Conservation (phyloP, 2,329 filamentous ascomycete genomes). For the Beauveria caledonica region DNA sequence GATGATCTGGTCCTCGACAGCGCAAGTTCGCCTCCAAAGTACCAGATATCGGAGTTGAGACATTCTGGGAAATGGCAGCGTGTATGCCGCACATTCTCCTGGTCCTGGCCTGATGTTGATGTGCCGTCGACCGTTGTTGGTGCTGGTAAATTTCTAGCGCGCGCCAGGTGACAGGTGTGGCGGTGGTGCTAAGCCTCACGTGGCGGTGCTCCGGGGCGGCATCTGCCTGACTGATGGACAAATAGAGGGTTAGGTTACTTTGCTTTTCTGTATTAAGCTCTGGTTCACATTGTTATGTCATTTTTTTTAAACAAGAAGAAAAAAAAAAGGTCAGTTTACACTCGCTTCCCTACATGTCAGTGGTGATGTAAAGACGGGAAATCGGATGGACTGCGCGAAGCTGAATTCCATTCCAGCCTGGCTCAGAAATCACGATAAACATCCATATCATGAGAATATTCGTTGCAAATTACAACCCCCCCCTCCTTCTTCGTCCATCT, state of each 20-base stretch:
- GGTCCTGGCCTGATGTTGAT: not conserved
- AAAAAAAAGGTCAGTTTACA: no score
- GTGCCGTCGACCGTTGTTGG: not conserved
- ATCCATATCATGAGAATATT: no score
- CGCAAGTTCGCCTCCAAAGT: slow-evolving; percentile 38
- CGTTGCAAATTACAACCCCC: no score
- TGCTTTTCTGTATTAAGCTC: no score
- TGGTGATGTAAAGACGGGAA: no score
- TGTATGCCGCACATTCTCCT: slow-evolving; percentile 54
- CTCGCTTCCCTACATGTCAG: no score
- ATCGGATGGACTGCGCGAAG: no score
- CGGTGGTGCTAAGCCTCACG: not conserved
- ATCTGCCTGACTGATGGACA: not conserved
- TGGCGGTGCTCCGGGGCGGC: not conserved
- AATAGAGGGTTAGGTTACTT: no score
- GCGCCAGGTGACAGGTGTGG: not conserved
- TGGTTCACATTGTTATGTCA: no score
- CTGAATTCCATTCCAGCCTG: no score
- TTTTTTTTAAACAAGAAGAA: no score
- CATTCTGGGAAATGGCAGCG: slow-evolving; percentile 35
- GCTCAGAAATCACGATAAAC: no score
- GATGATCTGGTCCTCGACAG: slow-evolving; percentile 53
- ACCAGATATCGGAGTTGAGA: slow-evolving; percentile 17
- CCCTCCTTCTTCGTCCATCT: not conserved
- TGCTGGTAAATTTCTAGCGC: not conserved